Base-by-base conservation (phyloP, 257 asterid genomes). In the Cinchona pubescens region DNA sequence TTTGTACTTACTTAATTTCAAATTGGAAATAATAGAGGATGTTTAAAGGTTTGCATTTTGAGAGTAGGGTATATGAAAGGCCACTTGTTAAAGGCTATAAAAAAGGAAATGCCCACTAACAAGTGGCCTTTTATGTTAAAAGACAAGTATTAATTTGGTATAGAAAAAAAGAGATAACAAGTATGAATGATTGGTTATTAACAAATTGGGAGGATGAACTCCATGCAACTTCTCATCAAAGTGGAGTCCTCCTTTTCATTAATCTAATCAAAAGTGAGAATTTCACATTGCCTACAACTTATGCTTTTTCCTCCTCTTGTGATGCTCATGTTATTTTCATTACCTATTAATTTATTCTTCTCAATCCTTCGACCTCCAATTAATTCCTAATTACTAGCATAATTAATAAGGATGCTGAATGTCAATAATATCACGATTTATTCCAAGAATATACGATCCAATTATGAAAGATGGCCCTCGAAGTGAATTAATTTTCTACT, bases 71-170 rank as follows among this genome's bases (percentile, higher is more conserved):
- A 34, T 70, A 45, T 61, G 67, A 67, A 75, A 67, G 77, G 86
- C 53, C 74, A 77, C 40, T 66, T 58, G 68, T 8, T 60, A 72
- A 84, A 76, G 82, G 82, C 62, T 64, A 62, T 55, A 60, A 85
- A 87, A 88, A 81, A 56, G 83, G 72, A 76, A 90, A 90, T 88
- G 92, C 94, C 97, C 97, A 91, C 96, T 91, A 85, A 83, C 75
- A 83, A 82, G 71, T 63, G 40, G 68, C 60, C 59, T 72, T 63
- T 80, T 82, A 76, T 73, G n/a, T 75, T 71, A 42, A 75, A 78
- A 81, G 83, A 67, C 68, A 76, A 78, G 67, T 69, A 49, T 0
- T 75, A 18, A n/a, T 53, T 78, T 55, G 62, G 73, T 74, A 69
- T 66, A 68, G 79, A 72, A 79, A 71, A n/a, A 81, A 81, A 71